Evolutionary conservation across 1,284 basidiomycete genomes (phyloP).

Genomic region (Trametes hirsuta): DNA sequence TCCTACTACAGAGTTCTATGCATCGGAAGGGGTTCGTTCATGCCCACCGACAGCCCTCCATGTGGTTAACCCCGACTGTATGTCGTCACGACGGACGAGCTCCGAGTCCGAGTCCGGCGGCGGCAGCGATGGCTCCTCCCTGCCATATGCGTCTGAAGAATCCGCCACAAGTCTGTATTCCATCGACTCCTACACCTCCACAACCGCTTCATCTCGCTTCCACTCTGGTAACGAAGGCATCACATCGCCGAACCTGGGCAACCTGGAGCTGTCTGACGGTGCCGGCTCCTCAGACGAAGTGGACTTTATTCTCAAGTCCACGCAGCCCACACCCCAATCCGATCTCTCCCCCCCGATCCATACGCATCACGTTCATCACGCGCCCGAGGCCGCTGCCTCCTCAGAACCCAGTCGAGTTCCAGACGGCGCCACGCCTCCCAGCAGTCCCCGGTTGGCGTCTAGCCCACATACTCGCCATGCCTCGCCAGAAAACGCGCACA

Average conservation of each 20-base stretch:
- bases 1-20: not conserved
- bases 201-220: not conserved
- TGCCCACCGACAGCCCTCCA: not conserved
- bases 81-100: not conserved
- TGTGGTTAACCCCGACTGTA: slow-evolving; percentile 2
- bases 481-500: not conserved
- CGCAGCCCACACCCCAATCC: not conserved
- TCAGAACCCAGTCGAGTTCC: not conserved
- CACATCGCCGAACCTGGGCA: slow-evolving; percentile 16
- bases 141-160: slow-evolving; percentile 1
- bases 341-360: not conserved
- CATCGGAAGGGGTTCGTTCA: not conserved
- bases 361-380: not conserved
- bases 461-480: not conserved
- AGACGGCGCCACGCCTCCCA: not conserved
- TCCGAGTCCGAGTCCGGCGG: not conserved
- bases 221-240: not conserved
- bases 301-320: slow-evolving; percentile 28
- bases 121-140: not conserved
- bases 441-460: not conserved
- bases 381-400: not conserved
- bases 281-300: slow-evolving; percentile 33
- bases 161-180: slow-evolving; percentile 33
- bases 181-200: slow-evolving; percentile 7
- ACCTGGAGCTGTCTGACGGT: slow-evolving; percentile 27